Percentiles rank a stretch among this genome's conserved stretches.
These are phyloP conservation scores for Marasmius oreades DNA, from an alignment of 1,284 basidiomycete genomes.

Conservation along the genomic window DNA sequence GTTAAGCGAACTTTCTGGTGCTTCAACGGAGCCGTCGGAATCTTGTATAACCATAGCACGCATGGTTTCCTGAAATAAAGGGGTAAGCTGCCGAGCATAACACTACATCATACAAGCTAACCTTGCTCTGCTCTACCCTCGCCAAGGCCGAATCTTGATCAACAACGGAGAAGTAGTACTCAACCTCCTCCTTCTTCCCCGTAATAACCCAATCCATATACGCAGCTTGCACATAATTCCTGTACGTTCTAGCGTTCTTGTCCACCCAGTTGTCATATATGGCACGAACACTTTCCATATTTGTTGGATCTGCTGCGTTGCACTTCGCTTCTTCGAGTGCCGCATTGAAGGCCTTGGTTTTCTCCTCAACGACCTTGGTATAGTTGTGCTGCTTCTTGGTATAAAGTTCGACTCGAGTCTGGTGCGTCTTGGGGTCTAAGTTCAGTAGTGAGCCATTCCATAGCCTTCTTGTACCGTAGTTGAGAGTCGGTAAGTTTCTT, in stretches of 20 bases:
- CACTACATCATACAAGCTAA: neutral
- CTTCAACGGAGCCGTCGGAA: neutral
- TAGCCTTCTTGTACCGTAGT: conserved; percentile 1
- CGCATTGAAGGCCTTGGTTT: neutral
- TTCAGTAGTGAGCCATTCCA: neutral
- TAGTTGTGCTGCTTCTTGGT: neutral
- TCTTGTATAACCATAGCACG: neutral
- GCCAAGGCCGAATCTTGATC: conserved; percentile 2
- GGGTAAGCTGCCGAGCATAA: neutral
- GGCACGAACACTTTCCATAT: neutral
- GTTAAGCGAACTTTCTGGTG: neutral
- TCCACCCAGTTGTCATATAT: neutral
- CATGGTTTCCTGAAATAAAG: neutral
- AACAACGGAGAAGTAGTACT: neutral
- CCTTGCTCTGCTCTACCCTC: neutral
- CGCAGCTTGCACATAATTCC: neutral
- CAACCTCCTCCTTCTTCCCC: conserved; percentile 2
- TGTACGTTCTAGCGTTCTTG: neutral
- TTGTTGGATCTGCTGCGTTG: neutral
- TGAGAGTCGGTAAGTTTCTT: neutral
- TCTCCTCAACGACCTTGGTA: neutral
- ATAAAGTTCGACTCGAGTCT: neutral
- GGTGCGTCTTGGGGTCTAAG: too few relatives aligned
- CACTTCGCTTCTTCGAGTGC: neutral
- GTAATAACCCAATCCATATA: conserved; percentile 5